Conservation (phyloP, 169 alveolate genomes). For the Sarcocystis neurona region DNA sequence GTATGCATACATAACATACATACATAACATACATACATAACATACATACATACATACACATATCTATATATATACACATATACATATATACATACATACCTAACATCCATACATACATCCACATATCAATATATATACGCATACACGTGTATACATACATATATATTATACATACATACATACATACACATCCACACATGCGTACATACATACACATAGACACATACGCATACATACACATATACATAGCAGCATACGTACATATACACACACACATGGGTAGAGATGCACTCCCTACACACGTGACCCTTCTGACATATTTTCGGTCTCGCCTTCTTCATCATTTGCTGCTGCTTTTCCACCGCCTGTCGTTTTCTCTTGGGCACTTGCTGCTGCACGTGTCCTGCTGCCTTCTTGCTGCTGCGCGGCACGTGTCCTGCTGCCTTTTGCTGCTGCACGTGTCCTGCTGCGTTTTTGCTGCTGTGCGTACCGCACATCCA, state of each 20-base stretch:
- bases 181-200: conserved; percentile 13
- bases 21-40: not conserved
- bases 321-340: too few relatives aligned
- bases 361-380: not conserved
- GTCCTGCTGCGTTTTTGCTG: too few relatives aligned
- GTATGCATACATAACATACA: too few relatives aligned
- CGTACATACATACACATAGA: not conserved
- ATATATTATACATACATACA: too few relatives aligned
- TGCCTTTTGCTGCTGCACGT: too few relatives aligned
- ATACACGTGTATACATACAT: too few relatives aligned
- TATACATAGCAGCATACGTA: not conserved
- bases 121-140: not conserved
- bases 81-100: too few relatives aligned
- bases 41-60: conserved; percentile 10
- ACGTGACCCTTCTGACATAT: too few relatives aligned
- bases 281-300: too few relatives aligned
- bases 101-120: not conserved
- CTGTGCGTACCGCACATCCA: conserved; percentile 52
- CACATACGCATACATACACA: not conserved
- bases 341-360: not conserved
- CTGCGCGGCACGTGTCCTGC: not conserved
- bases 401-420: not conserved
- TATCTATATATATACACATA: too few relatives aligned
- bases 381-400: not conserved
- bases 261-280: too few relatives aligned